Evolutionary conservation across 169 alveolate genomes (phyloP), one percentile per base, ranked within the genome.

Genomic region (Plasmodium vinckei): DNA sequence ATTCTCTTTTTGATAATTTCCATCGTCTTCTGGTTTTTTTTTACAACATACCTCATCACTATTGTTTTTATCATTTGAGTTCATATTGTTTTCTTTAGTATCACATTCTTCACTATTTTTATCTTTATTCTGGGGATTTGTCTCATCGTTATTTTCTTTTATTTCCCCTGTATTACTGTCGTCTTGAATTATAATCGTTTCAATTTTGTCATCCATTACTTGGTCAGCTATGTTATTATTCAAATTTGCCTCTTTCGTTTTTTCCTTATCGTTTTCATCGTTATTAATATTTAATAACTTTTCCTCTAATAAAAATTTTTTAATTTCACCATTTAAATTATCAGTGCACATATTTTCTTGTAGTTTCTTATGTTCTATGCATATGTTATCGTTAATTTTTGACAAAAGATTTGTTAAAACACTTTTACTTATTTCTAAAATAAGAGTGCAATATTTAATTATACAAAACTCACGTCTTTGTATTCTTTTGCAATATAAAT

Each of bases 391-490:
- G 49, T 82, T 54, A 42, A 82, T 67, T 56, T 53, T 82, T 1
- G 46, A 23, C 19, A 82, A 49, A 2, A 56, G 42, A 9, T 82
- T 82, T 33, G 67, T 82, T 60, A 82, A 46, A 54, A 82, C 71
- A 47, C 42, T 65, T 54, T 82, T 82, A 49, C 84, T 82, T 33
- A 82, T 23, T 15, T 82, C 90, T 42, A 82, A 47, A 19, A 82
- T 33, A 21, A 82, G 53, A n/a, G 79, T 82, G 46, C 17, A 82
- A 67, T 82, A 82, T 82, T 82, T 82, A 21, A 82, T 82, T 17
- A 65, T 13, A 15, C 46, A 65, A 39, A 82, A 82, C 27, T 82
- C 90, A 82, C n/a, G 53, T 70, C 82, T 65, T 67, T 68, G 77
- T 46, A 67, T 49, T 82, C 84, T 65, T 67, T 56, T 67, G 15